These are phyloP conservation scores for Nicotiana noctiflora DNA, from an alignment of 257 asterid species.

Conservation along the genomic window DNA sequence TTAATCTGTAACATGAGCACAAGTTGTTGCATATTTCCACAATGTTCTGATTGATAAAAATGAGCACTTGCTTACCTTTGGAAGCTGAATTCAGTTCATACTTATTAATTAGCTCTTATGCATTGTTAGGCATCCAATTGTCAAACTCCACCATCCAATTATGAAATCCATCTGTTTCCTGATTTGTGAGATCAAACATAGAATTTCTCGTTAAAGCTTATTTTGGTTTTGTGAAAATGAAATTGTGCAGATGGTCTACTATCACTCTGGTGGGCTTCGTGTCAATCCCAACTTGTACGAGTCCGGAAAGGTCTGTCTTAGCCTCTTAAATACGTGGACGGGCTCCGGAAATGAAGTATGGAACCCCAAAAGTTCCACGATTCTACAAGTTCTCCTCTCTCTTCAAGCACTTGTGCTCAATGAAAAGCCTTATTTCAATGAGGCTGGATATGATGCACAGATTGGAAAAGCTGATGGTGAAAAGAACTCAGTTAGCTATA, in stretches of 20 bases:
- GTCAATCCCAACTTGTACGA: slow-evolving; percentile 89
- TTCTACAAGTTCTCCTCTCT: slow-evolving; percentile 85
- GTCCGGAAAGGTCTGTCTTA: slow-evolving; percentile 81
- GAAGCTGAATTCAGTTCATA: background rate
- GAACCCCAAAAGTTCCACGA: slow-evolving; percentile 67
- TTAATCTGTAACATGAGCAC: background rate
- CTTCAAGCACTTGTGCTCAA: slow-evolving; percentile 95
- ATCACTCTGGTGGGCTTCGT: slow-evolving; percentile 88
- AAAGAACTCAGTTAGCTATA: slow-evolving; percentile 75
- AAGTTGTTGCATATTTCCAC: background rate
- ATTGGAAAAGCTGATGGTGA: slow-evolving; percentile 88
- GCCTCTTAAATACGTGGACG: slow-evolving; percentile 86
- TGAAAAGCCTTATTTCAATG: slow-evolving; percentile 83
- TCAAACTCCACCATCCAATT: background rate
- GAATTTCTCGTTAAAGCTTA: background rate
- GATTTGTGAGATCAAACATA: background rate
- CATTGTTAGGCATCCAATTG: background rate
- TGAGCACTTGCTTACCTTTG: background rate
- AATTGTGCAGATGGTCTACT: slow-evolving; percentile 70
- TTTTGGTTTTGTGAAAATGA: slow-evolving; percentile 1
- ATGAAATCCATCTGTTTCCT: background rate
- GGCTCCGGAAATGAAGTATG: slow-evolving; percentile 84
- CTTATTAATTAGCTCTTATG: background rate
- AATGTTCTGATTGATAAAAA: background rate
- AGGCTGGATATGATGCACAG: slow-evolving; percentile 86